These are phyloP conservation scores for Wickerhamiella parazyma DNA, from an alignment of 805 yeast species.

Conservation along the genomic window DNA sequence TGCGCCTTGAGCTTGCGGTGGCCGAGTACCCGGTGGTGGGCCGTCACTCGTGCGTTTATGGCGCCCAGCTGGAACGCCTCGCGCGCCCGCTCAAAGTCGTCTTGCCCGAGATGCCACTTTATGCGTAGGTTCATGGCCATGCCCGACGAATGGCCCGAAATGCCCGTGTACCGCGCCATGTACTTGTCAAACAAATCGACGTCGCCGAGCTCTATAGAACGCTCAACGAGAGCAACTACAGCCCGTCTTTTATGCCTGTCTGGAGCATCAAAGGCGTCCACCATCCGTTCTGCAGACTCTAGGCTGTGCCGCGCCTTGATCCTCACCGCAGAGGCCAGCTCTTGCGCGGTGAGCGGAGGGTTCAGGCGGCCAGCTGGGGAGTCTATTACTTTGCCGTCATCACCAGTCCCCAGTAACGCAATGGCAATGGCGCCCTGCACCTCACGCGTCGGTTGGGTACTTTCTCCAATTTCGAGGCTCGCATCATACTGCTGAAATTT, in stretches of 20 bases:
- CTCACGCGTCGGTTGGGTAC: neutral
- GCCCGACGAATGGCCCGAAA: constrained; percentile 8
- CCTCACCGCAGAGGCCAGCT: constrained; percentile 12
- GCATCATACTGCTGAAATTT: neutral
- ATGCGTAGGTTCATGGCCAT: constrained; percentile 14
- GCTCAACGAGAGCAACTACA: constrained; percentile 12
- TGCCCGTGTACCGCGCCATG: neutral
- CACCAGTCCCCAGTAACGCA: neutral
- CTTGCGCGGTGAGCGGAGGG: constrained; percentile 26
- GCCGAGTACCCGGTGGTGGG: constrained; percentile 15
- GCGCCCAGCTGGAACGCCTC: constrained; percentile 14
- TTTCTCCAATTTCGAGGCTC: neutral
- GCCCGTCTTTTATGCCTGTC: constrained; percentile 6
- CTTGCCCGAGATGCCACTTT: constrained; percentile 18
- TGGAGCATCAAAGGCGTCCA: neutral
- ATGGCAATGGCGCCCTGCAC: neutral
- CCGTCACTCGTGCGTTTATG: neutral
- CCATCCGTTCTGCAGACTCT: constrained; percentile 5
- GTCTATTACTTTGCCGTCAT: neutral
- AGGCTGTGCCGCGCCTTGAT: constrained; percentile 3
- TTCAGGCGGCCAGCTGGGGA: neutral
- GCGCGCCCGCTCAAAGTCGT: constrained; percentile 13
- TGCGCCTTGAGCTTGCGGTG: constrained; percentile 9
- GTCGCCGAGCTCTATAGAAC: constrained; percentile 11
- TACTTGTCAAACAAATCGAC: neutral